Conservation (phyloP, 208 protist species). For the Leishmania tarentolae region DNA sequence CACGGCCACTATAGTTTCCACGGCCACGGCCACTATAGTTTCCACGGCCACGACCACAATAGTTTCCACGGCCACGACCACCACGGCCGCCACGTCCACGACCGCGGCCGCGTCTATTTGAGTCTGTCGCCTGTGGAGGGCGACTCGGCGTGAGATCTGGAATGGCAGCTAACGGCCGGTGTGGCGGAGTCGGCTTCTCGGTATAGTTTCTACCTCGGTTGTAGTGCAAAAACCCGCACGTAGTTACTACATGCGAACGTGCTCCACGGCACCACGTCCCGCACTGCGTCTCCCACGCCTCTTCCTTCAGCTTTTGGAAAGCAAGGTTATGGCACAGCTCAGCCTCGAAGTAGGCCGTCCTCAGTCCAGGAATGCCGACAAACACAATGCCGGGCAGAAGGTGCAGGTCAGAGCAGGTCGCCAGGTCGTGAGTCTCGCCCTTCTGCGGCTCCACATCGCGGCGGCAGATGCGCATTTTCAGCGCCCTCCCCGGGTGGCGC, state of each 20-base stretch:
- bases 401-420: constrained; percentile 58
- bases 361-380: constrained; percentile 52
- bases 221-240: constrained; percentile 78
- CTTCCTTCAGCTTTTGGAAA: constrained; percentile 43
- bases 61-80: constrained; percentile 22
- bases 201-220: constrained; percentile 52
- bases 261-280: constrained; percentile 65
- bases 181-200: constrained; percentile 55
- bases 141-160: constrained; percentile 56
- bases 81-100: constrained; percentile 27
- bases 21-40: too few species aligned
- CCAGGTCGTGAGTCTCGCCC: constrained; percentile 28
- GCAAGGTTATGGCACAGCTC: constrained; percentile 76
- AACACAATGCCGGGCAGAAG: constrained; percentile 71
- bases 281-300: constrained; percentile 49
- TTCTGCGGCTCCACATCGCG: constrained; percentile 15
- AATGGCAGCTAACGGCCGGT: constrained; percentile 52
- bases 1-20: too few species aligned
- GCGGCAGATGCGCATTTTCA: constrained; percentile 51
- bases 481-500: constrained; percentile 38
- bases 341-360: constrained; percentile 72
- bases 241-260: constrained; percentile 72
- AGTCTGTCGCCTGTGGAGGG: constrained; percentile 32
- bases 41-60: constrained; percentile 20
- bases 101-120: constrained; percentile 28